Conservation (phyloP, 1,284 basidiomycete genomes). For the Cryptococcus hybrid region DNA sequence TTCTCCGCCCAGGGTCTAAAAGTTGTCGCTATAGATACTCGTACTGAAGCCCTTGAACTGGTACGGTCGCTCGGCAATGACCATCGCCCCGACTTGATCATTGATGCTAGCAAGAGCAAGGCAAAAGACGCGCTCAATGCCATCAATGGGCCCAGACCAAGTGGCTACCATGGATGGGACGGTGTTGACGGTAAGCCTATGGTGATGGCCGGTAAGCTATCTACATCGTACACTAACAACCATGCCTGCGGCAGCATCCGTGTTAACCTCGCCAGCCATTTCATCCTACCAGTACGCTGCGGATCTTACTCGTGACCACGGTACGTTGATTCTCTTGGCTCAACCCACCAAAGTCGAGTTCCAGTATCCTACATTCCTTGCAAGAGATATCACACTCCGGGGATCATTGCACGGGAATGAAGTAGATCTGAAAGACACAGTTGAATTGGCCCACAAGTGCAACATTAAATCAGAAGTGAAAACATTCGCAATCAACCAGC, state of each 20-base stretch:
- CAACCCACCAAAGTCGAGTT: constrained; percentile 18
- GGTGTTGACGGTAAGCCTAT: constrained; percentile 19
- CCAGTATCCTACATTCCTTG: constrained; percentile 22
- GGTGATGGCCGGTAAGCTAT: neutral
- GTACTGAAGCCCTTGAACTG: constrained; percentile 17
- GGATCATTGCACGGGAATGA: constrained; percentile 26
- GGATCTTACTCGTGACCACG: constrained; percentile 16
- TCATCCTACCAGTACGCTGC: constrained; percentile 14
- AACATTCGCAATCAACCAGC: constrained; percentile 13
- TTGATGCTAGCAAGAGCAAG: constrained; percentile 15
- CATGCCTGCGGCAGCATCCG: constrained; percentile 8
- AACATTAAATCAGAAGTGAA: constrained; percentile 16
- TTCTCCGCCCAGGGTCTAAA: constrained; percentile 14
- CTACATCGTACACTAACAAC: neutral
- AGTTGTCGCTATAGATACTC: constrained; percentile 22
- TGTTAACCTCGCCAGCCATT: constrained; percentile 15
- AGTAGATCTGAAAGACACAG: constrained; percentile 21
- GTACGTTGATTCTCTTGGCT: constrained; percentile 18
- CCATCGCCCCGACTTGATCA: constrained; percentile 14
- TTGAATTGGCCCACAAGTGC: constrained; percentile 16
- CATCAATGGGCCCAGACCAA: constrained; percentile 15
- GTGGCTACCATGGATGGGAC: constrained; percentile 21
- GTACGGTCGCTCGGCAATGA: constrained; percentile 6
- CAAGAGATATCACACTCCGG: constrained; percentile 19
- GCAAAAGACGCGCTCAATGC: constrained; percentile 15